phyloP scores from a whole-genome alignment of 352 stramenopile genomes.

The Saprolegnia diclina region DNA sequence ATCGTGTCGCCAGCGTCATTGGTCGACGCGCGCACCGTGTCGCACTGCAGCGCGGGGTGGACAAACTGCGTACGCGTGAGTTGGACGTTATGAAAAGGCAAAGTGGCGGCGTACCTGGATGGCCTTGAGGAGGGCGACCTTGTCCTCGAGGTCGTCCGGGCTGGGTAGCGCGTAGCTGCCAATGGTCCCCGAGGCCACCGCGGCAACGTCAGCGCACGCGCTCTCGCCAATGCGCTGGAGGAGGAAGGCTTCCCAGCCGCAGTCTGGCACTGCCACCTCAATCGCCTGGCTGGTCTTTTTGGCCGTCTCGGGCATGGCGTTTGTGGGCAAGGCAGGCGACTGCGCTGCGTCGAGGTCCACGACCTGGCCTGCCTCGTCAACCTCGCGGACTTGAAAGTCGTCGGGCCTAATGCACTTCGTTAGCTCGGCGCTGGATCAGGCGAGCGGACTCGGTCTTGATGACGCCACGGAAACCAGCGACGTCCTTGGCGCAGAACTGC shows the following conservation, averaged over 20 bases:
- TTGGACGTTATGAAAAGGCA: neutral
- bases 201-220: constrained; percentile 26
- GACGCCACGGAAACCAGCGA: constrained; percentile 14
- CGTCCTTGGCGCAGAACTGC: neutral
- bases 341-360: constrained; percentile 35
- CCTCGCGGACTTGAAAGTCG: constrained; percentile 73
- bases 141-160: constrained; percentile 46
- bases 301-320: constrained; percentile 34
- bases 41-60: constrained; percentile 63
- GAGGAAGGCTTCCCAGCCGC: constrained; percentile 49
- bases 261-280: constrained; percentile 43
- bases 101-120: constrained; percentile 47
- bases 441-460: constrained; percentile 10
- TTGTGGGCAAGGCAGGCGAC: constrained; percentile 32
- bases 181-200: constrained; percentile 31
- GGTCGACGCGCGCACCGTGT: constrained; percentile 11
- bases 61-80: constrained; percentile 35
- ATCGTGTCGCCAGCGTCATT: constrained; percentile 20
- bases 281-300: constrained; percentile 41
- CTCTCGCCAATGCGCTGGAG: constrained; percentile 30
- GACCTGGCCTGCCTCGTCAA: constrained; percentile 38
- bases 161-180: constrained; percentile 19
- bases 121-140: constrained; percentile 63
- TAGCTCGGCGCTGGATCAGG: neutral
- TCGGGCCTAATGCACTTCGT: constrained; percentile 31